Evolutionary conservation across 306 rosid species (phyloP).

Genomic region (Senna siamea): DNA sequence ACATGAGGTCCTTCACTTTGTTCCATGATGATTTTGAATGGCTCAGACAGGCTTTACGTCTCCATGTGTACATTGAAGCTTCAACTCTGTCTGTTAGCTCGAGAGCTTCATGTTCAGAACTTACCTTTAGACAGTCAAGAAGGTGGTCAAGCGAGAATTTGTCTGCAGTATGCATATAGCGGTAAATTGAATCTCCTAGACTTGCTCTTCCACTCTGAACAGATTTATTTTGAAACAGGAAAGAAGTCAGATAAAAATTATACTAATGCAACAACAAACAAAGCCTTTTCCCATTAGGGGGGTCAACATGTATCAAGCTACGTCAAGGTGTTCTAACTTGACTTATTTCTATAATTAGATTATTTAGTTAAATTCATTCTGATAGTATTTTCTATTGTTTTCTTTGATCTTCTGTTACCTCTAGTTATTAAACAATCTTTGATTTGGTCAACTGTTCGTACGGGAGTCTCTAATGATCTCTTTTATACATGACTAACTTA

Average conservation of each 20-base stretch:
- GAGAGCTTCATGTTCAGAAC: conserved; percentile 92
- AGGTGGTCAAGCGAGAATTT: conserved; percentile 75
- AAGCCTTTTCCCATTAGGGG: too few species aligned
- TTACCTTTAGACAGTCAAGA: conserved; percentile 67
- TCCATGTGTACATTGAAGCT: conserved; percentile 97
- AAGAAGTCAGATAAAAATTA: background rate
- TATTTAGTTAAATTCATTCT: too few species aligned
- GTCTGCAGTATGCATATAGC: conserved; percentile 57
- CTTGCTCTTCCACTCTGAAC: conserved; percentile 82
- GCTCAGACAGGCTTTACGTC: conserved; percentile 83
- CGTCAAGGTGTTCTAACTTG: too few species aligned
- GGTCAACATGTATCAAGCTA: too few species aligned
- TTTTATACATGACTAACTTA: too few species aligned
- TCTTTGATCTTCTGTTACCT: too few species aligned
- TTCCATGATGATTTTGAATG: conserved; percentile 92
- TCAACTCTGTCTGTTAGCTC: conserved; percentile 83
- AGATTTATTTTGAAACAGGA: conserved; percentile 8
- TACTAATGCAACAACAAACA: too few species aligned
- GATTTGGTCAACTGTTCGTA: too few species aligned
- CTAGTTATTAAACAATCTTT: too few species aligned
- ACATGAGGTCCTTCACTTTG: conserved; percentile 79
- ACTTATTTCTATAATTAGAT: too few species aligned
- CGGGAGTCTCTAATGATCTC: too few species aligned
- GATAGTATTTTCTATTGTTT: too few species aligned
- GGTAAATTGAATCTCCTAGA: conserved; percentile 80